Evolutionary conservation across 2,329 filamentous ascomycete genomes (phyloP), one percentile per base, ranked within the genome.

Genomic region (Ophiosphaerella korrae): DNA sequence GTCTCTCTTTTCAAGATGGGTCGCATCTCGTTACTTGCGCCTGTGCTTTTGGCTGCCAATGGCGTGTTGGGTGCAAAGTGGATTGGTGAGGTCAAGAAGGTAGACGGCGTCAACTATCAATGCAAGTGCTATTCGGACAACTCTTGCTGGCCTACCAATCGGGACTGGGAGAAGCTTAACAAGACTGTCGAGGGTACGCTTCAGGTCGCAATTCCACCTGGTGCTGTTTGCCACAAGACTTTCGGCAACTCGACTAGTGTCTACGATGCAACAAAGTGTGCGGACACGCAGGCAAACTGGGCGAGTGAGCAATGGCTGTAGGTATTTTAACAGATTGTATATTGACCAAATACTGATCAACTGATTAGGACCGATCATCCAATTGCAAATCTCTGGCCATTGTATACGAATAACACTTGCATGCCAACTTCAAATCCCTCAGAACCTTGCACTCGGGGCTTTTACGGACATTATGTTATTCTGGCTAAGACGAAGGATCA

Each of bases 81-180:
- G 70, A 62, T 58, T 24, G 70, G 70, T 13, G 70, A 72, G 48
- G 50, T 60, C 14, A 68, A 63, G 50, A 57, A 60, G 32, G 53
- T 60, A 4, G 54, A 60, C 33, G 63, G 65, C 12, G 45, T 54
- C 4, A 55, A 55, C 3, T 71, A 70, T 32, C 57, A 68, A 24
- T 73, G 70, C 57, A 73, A 73, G 48, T 73, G 70, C 52, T 73
- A 72, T 50, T 65, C 63, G 0, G 67, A 71, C 45, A 67, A 72
- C 41, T 45, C 63, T 0, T 72, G 70, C 53, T 73, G 68, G 66
- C 70, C 70, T 2, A 63, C 58, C 3, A 55, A 47, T 24, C 45
- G 45, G 1, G 64, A 68, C 18, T 73, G 68, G 68, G 48, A 39
- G 1, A 48, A 46, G 6, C 53, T 73, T 35, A 73, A 73, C 47